Evolutionary conservation across 2,329 filamentous ascomycete species (phyloP), one percentile per base, ranked within the genome.

Genomic region (Emergomyces africanus): DNA sequence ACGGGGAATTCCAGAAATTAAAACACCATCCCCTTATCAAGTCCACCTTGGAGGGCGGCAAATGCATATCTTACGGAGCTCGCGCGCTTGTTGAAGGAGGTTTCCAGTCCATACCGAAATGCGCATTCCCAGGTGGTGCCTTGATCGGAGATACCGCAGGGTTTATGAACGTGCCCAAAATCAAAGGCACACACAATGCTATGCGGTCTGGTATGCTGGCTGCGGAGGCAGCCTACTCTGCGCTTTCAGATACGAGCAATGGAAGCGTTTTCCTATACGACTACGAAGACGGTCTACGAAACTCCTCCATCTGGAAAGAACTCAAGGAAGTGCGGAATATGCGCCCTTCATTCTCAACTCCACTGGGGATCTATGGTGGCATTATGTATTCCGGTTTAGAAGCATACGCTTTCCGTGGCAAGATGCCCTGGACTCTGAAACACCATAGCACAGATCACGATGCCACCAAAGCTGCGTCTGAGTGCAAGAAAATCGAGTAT

Each of bases 141-240:
- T 79, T 99, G 50, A 95, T 99, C 65, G 94, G 94, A 58, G 94
- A 99, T 75, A 95, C 91, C 20, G 94, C 94, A 33, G 94, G 94
- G 5, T 96, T 99, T 70, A 81, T 99, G 74, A 99, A 99, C 69
- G 88, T 99, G 18, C 94, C 94, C 64, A 99, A 99, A 78, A 89
- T 99, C 74, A 99, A 99, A 78, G 94, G 94, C 60, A 96, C 92
- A 0, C 94, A 99, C 74, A 96, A 94, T 54, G 90, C 94, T 57
- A 97, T 99, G 90, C 90, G 91, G 70, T 95, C 89, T 1, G 94
- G 92, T 62, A 97, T 99, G 88, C 80, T 99, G 56, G 94, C 94
- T 5, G 94, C 92, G 48, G 90, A 97, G 75, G 89, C 94, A 35
- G 84, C 92, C 2, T 97, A 85, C 80, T 80, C 81, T 30, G 94